Evolutionary conservation across 345 rosid species (phyloP).

Genomic region (Pistacia integerrima): DNA sequence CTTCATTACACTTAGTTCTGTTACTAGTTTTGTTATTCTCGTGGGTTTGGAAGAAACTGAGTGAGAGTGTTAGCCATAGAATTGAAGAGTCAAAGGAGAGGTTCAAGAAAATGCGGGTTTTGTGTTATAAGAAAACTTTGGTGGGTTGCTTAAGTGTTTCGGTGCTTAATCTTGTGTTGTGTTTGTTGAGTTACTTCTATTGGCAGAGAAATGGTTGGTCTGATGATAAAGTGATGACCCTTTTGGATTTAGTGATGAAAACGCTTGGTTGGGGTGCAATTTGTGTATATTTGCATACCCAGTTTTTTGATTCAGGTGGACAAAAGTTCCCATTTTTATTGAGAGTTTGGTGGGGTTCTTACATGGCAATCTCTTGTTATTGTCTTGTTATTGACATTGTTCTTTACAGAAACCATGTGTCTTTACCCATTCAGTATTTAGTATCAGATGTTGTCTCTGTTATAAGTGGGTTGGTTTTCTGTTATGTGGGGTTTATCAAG

Average conservation of each 20-base stretch:
- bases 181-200: slow-evolving; percentile 15
- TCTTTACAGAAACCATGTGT: too few species aligned
- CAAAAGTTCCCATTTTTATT: slow-evolving; percentile 48
- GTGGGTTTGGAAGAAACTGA: neutral
- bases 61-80: neutral
- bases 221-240: slow-evolving; percentile 43
- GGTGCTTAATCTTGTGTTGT: slow-evolving; percentile 45
- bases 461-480: too few species aligned
- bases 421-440: too few species aligned
- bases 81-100: slow-evolving; percentile 21
- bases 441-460: too few species aligned
- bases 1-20: neutral
- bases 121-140: slow-evolving; percentile 43
- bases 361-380: too few species aligned
- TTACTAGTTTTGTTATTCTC: neutral
- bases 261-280: slow-evolving; percentile 67
- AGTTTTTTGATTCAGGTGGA: slow-evolving; percentile 29
- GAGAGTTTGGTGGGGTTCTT: too few species aligned
- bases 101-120: slow-evolving; percentile 19
- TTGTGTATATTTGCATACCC: slow-evolving; percentile 33
- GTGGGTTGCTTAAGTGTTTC: slow-evolving; percentile 54
- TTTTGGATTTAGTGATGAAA: slow-evolving; percentile 56
- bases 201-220: slow-evolving; percentile 66
- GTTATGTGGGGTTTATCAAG: too few species aligned
- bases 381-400: too few species aligned